A percentile compares a stretch with the other conserved stretches of the same genome.
Evolutionary conservation across 768 basidiomycete species (phyloP).

Genomic region (Hysterangium stoloniferum): DNA sequence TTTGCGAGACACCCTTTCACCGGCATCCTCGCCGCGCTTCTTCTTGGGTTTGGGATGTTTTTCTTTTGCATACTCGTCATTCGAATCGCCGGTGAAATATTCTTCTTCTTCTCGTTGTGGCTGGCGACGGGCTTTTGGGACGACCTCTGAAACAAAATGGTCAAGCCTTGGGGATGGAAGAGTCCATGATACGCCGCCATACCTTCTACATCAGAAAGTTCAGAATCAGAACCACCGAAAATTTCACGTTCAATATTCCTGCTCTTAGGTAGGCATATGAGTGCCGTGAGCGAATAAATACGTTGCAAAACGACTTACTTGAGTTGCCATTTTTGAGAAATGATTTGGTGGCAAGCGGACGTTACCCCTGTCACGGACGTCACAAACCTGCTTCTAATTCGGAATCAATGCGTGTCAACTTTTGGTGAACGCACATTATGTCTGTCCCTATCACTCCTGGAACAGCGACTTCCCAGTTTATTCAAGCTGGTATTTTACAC

Average conservation of each 20-base stretch:
- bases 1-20: conserved; percentile 31
- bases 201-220: conserved; percentile 66
- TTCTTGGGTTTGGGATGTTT: conserved; percentile 22
- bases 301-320: neutral
- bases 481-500: conserved; percentile 58
- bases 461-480: conserved; percentile 50
- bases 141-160: neutral
- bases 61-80: conserved; percentile 45
- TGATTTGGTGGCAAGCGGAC: neutral
- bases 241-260: conserved; percentile 55
- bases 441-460: conserved; percentile 1
- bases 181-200: neutral
- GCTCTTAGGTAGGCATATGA: neutral
- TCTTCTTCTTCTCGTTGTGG: conserved; percentile 27
- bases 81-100: conserved; percentile 35
- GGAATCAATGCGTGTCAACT: neutral
- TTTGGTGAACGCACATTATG: neutral
- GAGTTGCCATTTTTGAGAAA: conserved; percentile 7
- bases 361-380: neutral
- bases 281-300: neutral
- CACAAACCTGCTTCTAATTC: neutral
- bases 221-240: conserved; percentile 79
- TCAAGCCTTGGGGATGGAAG: no score
- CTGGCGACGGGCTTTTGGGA: neutral
- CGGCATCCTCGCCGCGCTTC: conserved; percentile 30